phyloP scores from a whole-genome alignment of 805 yeast genomes.

The Ogataea wickerhamii region DNA sequence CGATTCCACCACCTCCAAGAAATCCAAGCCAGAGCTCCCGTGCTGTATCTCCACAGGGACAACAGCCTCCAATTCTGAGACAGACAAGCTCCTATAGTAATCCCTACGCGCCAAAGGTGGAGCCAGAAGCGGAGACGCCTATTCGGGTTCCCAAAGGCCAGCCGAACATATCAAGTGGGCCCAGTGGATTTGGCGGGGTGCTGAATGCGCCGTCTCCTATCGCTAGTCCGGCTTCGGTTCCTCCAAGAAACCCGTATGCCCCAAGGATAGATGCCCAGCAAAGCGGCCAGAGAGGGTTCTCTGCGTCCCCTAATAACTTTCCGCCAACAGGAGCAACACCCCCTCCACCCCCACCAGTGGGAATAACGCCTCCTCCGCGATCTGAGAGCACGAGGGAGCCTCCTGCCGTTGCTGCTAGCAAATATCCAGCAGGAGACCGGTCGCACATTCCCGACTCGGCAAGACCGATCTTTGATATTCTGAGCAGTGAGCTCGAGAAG shows the following conservation, averaged over 20 bases:
- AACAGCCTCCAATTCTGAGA: slow-evolving; percentile 14
- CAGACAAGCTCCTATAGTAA: slow-evolving; percentile 19
- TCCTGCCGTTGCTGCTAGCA: slow-evolving; percentile 16
- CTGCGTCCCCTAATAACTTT: slow-evolving; percentile 1
- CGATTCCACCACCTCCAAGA: slow-evolving; percentile 32
- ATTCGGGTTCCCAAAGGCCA: slow-evolving; percentile 25
- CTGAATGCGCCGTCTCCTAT: slow-evolving; percentile 2
- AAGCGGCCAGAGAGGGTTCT: slow-evolving; percentile 5
- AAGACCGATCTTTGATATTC: slow-evolving; percentile 53
- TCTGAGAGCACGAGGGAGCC: slow-evolving; percentile 19
- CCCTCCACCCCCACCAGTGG: slow-evolving; percentile 1
- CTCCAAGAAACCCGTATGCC: slow-evolving; percentile 30
- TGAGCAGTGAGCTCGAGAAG: slow-evolving; percentile 52
- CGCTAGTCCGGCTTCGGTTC: slow-evolving; percentile 19
- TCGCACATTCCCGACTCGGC: slow-evolving; percentile 59
- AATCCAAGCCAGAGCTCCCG: slow-evolving; percentile 18
- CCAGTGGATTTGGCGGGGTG: neutral
- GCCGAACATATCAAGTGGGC: slow-evolving; percentile 18
- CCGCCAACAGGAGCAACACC: neutral
- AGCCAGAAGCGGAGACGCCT: slow-evolving; percentile 24
- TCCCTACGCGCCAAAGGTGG: slow-evolving; percentile 37
- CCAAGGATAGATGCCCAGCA: slow-evolving; percentile 32
- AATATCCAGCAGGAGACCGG: slow-evolving; percentile 62
- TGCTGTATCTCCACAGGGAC: slow-evolving; percentile 15
- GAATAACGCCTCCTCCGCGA: slow-evolving; percentile 16